Evolutionary conservation across 345 rosid genomes (phyloP).

Genomic region (Luvunga scandens): DNA sequence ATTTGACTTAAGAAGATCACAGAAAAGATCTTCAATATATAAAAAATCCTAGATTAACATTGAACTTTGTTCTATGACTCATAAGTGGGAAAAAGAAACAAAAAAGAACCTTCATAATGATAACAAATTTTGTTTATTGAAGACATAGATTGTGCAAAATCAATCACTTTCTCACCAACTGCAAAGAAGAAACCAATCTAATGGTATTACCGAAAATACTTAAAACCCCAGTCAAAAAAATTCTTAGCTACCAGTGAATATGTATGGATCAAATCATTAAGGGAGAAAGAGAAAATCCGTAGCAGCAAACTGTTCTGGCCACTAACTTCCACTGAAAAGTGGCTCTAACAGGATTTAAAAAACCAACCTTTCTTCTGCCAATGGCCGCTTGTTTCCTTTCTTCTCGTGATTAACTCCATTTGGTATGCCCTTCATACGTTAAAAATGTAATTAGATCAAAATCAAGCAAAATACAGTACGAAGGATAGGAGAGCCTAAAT

Average conservation of each 20-base stretch:
- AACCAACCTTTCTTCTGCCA: constrained; percentile 67
- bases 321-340: background rate
- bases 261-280: background rate
- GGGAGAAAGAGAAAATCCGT: background rate
- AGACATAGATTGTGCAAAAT: background rate
- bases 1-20: too few species aligned
- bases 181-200: background rate
- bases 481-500: background rate
- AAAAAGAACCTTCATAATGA: background rate
- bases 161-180: background rate
- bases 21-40: too few species aligned
- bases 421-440: constrained; percentile 59
- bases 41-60: background rate
- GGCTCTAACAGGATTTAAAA: background rate
- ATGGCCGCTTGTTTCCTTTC: constrained; percentile 81
- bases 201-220: background rate
- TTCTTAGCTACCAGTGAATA: background rate
- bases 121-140: background rate
- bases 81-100: background rate
- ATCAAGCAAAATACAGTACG: constrained; percentile 3
- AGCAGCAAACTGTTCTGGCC: background rate
- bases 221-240: background rate
- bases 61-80: background rate
- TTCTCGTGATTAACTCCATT: constrained; percentile 84
- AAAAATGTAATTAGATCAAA: constrained; percentile 17